Percentiles rank a stretch among this genome's conserved stretches.
phyloP scores from a whole-genome alignment of 108 stramenopile genomes.

The Nannochloropsis granulata region DNA sequence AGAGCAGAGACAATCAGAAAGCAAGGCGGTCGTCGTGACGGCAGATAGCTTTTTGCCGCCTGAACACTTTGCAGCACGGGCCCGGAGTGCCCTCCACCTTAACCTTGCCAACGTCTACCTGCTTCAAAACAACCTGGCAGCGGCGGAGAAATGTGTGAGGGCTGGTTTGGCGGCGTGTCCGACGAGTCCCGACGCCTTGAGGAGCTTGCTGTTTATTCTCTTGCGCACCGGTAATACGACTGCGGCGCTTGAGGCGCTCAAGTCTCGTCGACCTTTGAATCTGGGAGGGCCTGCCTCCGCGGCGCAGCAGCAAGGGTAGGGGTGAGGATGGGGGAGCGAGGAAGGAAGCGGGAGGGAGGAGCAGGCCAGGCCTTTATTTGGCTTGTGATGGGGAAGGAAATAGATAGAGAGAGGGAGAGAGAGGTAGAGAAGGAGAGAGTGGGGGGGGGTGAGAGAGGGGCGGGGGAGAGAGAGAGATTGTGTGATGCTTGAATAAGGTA shows the following conservation, averaged over 20 bases:
- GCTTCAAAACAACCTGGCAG: constrained; percentile 1
- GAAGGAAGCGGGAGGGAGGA: no score
- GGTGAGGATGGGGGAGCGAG: no score
- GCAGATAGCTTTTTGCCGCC: not conserved
- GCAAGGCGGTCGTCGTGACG: not conserved
- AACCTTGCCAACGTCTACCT: constrained; percentile 14
- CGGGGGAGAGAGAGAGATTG: no score
- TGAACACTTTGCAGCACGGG: not conserved
- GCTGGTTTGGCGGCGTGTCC: constrained; percentile 2
- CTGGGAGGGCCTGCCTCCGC: not conserved
- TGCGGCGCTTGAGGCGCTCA: constrained; percentile 9
- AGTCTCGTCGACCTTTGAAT: not conserved
- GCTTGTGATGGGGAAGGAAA: no score
- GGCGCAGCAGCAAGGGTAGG: no score
- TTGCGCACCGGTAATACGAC: constrained; percentile 9
- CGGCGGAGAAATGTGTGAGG: constrained; percentile 4
- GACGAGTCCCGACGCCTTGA: not conserved
- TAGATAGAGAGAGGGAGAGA: no score
- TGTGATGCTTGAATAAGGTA: no score
- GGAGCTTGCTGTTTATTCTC: constrained; percentile 8
- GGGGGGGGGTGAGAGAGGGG: no score
- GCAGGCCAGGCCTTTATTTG: no score
- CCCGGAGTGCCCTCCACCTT: constrained; percentile 5
- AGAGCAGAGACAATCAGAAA: not conserved
- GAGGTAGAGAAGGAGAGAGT: no score